Percentiles rank a stretch among this genome's conserved stretches.
Conservation (phyloP, 805 yeast species). For the Wickerhamomyces tratensis region DNA sequence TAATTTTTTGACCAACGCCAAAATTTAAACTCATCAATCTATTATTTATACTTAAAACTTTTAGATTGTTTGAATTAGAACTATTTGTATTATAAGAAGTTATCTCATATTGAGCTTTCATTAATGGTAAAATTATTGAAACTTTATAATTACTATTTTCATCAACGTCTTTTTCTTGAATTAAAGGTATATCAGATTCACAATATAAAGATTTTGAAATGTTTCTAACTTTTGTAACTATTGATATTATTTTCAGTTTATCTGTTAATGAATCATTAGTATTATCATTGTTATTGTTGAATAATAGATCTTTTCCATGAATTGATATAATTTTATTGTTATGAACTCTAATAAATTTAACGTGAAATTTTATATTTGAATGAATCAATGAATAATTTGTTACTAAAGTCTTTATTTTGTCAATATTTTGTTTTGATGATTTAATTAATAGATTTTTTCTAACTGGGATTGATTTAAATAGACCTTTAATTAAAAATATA, state of each 20-base stretch:
- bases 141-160: constrained; percentile 2
- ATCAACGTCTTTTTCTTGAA: neutral
- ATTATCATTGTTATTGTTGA: constrained; percentile 4
- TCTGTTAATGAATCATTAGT: neutral
- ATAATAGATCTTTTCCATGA: constrained; percentile 4
- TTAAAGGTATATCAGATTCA: constrained; percentile 4
- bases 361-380: constrained; percentile 21
- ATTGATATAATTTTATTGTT: neutral
- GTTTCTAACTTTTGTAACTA: constrained; percentile 10
- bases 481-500: constrained; percentile 19
- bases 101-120: constrained; percentile 20
- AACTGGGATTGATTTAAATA: constrained; percentile 24
- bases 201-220: constrained; percentile 7
- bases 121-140: constrained; percentile 22
- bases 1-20: constrained; percentile 22
- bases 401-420: constrained; percentile 16
- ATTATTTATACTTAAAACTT: constrained; percentile 24
- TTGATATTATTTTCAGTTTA: constrained; percentile 4
- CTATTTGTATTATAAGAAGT: constrained; percentile 10
- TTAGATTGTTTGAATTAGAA: constrained; percentile 2
- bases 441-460: constrained; percentile 21
- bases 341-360: constrained; percentile 3
- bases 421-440: constrained; percentile 16
- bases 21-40: constrained; percentile 21
- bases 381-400: constrained; percentile 23